Evolutionary conservation across 306 rosid genomes (phyloP).

Genomic region (Hippophae tibetana): DNA sequence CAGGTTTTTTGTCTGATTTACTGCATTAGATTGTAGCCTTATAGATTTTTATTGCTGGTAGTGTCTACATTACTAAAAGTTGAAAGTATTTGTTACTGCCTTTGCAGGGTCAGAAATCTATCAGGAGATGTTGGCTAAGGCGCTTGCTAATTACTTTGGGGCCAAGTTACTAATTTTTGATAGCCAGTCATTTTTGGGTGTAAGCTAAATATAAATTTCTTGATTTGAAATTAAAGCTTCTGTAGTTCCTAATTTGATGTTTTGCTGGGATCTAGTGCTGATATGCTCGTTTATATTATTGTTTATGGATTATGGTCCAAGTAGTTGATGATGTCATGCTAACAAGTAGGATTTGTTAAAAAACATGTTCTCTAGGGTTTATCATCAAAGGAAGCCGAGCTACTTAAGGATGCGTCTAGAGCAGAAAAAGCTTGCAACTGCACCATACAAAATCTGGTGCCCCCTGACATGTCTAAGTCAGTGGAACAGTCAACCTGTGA

Average conservation of each 20-base stretch:
- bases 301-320: not conserved
- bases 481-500: conserved; percentile 51
- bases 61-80: conserved; percentile 1
- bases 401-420: conserved; percentile 65
- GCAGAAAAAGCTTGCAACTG: conserved; percentile 52
- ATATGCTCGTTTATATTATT: conserved; percentile 12
- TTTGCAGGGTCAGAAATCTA: conserved; percentile 91
- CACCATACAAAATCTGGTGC: conserved; percentile 41
- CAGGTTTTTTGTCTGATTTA: conserved; percentile 41
- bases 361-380: conserved; percentile 55
- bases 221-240: conserved; percentile 25
- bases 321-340: not conserved
- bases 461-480: conserved; percentile 38
- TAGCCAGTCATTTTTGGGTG: conserved; percentile 91
- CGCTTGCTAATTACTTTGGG: conserved; percentile 81
- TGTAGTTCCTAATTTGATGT: conserved; percentile 9
- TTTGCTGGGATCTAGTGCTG: conserved; percentile 8
- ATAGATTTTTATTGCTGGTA: conserved; percentile 1
- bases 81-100: conserved; percentile 12
- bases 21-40: conserved; percentile 1
- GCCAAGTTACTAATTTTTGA: conserved; percentile 97
- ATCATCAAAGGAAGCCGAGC: conserved; percentile 88
- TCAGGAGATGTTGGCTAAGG: conserved; percentile 94
- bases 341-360: conserved; percentile 6
- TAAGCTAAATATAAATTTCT: conserved; percentile 51